phyloP scores from a whole-genome alignment of 768 basidiomycete genomes.

The Lentinula raphanica region DNA sequence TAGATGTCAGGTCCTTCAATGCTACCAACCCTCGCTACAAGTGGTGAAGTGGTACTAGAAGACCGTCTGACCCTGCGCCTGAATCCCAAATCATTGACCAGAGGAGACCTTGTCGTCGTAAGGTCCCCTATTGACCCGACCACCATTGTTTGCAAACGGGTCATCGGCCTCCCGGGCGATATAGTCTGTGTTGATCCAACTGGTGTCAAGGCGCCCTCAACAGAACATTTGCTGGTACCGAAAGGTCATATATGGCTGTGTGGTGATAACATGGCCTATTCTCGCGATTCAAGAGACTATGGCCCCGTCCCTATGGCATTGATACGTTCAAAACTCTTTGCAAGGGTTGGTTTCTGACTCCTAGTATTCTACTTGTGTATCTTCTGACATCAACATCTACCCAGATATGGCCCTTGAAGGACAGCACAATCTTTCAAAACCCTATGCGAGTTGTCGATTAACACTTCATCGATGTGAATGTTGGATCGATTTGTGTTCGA shows the following conservation, averaged over 20 bases:
- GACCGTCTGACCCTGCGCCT: slow-evolving; percentile 51
- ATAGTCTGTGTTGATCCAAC: slow-evolving; percentile 85
- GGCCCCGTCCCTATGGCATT: slow-evolving; percentile 86
- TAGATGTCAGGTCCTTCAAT: slow-evolving; percentile 76
- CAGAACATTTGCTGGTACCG: slow-evolving; percentile 74
- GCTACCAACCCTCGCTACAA: slow-evolving; percentile 64
- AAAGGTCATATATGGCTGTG: slow-evolving; percentile 85
- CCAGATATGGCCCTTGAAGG: slow-evolving; percentile 40
- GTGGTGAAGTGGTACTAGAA: slow-evolving; percentile 62
- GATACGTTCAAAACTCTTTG: slow-evolving; percentile 61
- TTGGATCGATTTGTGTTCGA: no score
- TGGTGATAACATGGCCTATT: slow-evolving; percentile 82
- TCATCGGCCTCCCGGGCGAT: slow-evolving; percentile 89
- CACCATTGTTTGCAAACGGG: slow-evolving; percentile 77
- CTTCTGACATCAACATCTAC: not conserved
- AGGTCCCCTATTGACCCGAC: slow-evolving; percentile 65
- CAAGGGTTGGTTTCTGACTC: slow-evolving; percentile 44
- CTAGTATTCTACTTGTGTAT: not conserved
- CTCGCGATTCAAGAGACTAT: slow-evolving; percentile 87
- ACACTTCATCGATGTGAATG: no score
- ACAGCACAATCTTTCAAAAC: slow-evolving; percentile 37
- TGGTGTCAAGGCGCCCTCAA: slow-evolving; percentile 53
- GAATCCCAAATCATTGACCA: slow-evolving; percentile 42
- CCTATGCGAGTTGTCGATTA: slow-evolving; percentile 19
- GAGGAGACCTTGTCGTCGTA: slow-evolving; percentile 76